Conservation (phyloP, 352 stramenopile species). For the Blastocystis sp. region DNA sequence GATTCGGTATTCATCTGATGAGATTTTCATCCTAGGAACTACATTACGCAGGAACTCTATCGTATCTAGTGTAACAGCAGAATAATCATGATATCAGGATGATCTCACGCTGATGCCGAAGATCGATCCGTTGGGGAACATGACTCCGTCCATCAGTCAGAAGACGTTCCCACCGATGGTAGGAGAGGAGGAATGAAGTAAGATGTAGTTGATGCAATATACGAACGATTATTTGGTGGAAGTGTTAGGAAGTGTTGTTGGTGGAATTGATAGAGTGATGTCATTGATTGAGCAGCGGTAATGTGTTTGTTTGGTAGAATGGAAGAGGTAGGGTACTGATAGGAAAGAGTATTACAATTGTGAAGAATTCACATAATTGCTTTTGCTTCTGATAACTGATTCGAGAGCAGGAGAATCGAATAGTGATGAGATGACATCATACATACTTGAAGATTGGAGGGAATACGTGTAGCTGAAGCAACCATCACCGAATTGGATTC, state of each 20-base stretch:
- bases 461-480: too few relatives aligned
- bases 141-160: conserved; percentile 48
- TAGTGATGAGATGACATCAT: too few relatives aligned
- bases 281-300: conserved; percentile 21
- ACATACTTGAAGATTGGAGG: too few relatives aligned
- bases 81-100: too few relatives aligned
- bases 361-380: too few relatives aligned
- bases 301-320: conserved; percentile 18
- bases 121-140: conserved; percentile 44
- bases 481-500: too few relatives aligned
- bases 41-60: conserved; percentile 8
- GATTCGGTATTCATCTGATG: not conserved
- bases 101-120: conserved; percentile 45
- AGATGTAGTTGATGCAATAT: conserved; percentile 38
- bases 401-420: too few relatives aligned
- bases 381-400: too few relatives aligned
- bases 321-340: too few relatives aligned
- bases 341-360: too few relatives aligned
- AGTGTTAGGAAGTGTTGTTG: not conserved
- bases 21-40: conserved; percentile 5
- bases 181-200: not conserved
- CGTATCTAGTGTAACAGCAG: not conserved
- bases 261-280: conserved; percentile 1
- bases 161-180: conserved; percentile 51
- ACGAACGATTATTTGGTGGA: conserved; percentile 49